phyloP scores from a whole-genome alignment of 208 protist species.

The Baffinella frigidus region DNA sequence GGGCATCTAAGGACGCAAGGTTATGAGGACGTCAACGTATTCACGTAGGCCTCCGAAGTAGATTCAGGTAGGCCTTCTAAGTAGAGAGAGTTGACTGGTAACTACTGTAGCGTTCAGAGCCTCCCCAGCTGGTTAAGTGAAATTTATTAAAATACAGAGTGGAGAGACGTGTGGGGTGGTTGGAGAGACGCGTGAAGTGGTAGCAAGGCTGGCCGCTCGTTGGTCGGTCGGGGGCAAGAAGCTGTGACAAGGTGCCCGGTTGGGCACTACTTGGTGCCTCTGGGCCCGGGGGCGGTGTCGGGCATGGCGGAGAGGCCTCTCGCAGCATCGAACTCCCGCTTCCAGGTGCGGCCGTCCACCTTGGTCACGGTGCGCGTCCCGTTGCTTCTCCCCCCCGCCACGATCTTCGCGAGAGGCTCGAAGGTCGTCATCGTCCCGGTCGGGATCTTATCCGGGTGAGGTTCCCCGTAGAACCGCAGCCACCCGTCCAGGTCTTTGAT shows the following conservation, averaged over 20 bases:
- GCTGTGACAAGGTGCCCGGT: too few species aligned
- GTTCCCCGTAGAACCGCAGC: conserved; percentile 30
- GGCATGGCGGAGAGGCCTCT: background rate
- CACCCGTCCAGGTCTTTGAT: background rate
- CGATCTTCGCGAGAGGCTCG: conserved; percentile 7
- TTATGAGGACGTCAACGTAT: too few species aligned
- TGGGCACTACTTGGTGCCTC: background rate
- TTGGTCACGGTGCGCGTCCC: background rate
- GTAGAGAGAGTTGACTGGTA: too few species aligned
- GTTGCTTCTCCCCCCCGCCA: conserved; percentile 9
- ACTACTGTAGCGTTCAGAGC: too few species aligned
- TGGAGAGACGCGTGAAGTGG: background rate
- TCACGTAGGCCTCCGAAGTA: too few species aligned
- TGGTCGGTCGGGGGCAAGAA: background rate
- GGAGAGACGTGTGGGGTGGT: background rate
- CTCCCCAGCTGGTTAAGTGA: too few species aligned
- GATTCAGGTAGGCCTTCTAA: too few species aligned
- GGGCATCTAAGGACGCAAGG: too few species aligned
- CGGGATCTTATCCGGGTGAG: conserved; percentile 45
- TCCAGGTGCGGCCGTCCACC: conserved; percentile 33
- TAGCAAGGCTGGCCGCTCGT: background rate
- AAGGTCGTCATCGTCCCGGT: conserved; percentile 35
- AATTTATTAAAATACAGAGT: background rate
- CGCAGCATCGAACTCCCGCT: conserved; percentile 8
- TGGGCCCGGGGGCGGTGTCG: background rate